These are phyloP conservation scores for Nephelium lappaceum DNA, from an alignment of 345 rosid species.

Conservation along the genomic window DNA sequence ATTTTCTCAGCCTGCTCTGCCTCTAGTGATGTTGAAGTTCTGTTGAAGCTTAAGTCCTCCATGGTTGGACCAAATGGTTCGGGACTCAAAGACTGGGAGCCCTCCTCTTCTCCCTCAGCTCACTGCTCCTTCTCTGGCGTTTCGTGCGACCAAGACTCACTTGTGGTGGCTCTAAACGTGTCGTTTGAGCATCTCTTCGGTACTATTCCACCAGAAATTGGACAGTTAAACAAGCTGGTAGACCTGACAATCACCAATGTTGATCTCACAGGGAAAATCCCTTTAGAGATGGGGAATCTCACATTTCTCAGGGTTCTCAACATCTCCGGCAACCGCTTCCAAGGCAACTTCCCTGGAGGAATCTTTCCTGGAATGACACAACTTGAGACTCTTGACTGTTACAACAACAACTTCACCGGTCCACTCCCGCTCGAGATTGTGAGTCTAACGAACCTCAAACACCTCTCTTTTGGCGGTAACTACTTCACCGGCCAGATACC, in stretches of 20 bases:
- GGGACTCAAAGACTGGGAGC: slow-evolving; percentile 74
- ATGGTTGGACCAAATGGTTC: slow-evolving; percentile 49
- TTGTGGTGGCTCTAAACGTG: slow-evolving; percentile 65
- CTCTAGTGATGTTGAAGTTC: slow-evolving; percentile 53
- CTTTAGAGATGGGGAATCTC: slow-evolving; percentile 57
- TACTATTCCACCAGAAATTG: slow-evolving; percentile 66
- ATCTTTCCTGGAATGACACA: slow-evolving; percentile 47
- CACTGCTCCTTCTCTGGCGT: slow-evolving; percentile 90
- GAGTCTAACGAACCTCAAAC: slow-evolving; percentile 51
- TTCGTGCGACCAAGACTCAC: slow-evolving; percentile 49
- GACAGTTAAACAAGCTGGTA: slow-evolving; percentile 53
- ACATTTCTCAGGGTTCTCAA: slow-evolving; percentile 59
- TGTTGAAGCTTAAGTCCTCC: slow-evolving; percentile 65
- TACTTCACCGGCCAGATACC: slow-evolving; percentile 75
- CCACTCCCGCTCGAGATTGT: slow-evolving; percentile 57
- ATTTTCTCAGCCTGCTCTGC: slow-evolving; percentile 30
- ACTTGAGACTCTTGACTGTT: slow-evolving; percentile 62
- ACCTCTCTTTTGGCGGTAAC: slow-evolving; percentile 72
- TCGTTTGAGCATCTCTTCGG: slow-evolving; percentile 56
- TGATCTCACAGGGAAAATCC: slow-evolving; percentile 64
- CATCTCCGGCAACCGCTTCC: slow-evolving; percentile 59
- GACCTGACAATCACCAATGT: slow-evolving; percentile 56
- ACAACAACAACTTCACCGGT: slow-evolving; percentile 71
- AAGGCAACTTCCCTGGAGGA: slow-evolving; percentile 60
- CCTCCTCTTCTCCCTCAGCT: slow-evolving; percentile 36